Evolutionary conservation across 345 rosid genomes (phyloP), one percentile per base, ranked within the genome.

Genomic region (Angophora floribunda): DNA sequence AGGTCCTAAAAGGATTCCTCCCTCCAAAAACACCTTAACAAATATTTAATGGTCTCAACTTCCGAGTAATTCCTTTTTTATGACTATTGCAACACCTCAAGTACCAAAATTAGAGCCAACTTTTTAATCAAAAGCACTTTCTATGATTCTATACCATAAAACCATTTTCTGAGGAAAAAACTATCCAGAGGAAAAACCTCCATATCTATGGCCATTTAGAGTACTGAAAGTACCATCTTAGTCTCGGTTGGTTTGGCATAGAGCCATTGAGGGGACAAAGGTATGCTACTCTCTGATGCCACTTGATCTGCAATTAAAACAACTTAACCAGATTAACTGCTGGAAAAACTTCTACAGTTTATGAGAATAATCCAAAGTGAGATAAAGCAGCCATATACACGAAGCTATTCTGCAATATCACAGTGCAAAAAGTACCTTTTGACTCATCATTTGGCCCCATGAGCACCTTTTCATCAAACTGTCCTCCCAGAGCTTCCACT

Each of bases 251-350:
- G 95, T 88, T 95, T 97, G 28, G 95, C 88, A 92, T 96, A 97
- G 59, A 97, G 98, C 99, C 99, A 97, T 90, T 97, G 99, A 4
- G 99, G 99, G 91, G 99, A 96, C 90, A 97, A 89, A 0, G 99
- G 99, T n/a, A 97, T 96, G 93, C 94, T 95, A 94, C 90, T 96
- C 85, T 97, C 99, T 24, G 94, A 89, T 41, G 91, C 91, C 89
- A 90, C 61, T 90, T 92, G 97, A 92, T 96, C 99, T 97, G 94
- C 92, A 90, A 75, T 52, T 63, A 90, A 90, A 86, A 90, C 49
- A n/a, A 52, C 86, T 65, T 86, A 52, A 90, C 84, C 87, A 28
- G 26, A 57, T 70, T 55, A 32, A 55, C 61, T 52, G 28, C 8
- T 63, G 84, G 11, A 87, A 30, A 30, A 30, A 51, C 45, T 85